Conservation (phyloP, 2,329 filamentous ascomycete genomes). For the Sphaerostilbella broomeana region DNA sequence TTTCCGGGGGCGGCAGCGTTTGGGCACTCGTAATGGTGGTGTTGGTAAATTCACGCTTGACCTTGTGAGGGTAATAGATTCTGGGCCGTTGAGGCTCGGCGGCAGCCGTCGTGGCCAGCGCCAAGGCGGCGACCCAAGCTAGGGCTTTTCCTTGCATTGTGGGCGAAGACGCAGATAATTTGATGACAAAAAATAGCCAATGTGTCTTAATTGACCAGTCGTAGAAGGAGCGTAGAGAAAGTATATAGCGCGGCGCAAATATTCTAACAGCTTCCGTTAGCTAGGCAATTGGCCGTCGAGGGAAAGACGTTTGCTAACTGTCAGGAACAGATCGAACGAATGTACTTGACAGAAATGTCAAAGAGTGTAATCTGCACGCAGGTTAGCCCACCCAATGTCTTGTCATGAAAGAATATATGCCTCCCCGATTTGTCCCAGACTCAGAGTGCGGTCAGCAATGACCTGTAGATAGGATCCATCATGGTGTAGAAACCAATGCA, state of each 20-base stretch:
- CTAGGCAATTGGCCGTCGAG: background rate
- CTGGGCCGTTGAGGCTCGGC: slow-evolving; percentile 41
- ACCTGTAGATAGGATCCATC: too few species aligned
- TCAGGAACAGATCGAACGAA: slow-evolving; percentile 47
- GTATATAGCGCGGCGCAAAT: slow-evolving; percentile 9
- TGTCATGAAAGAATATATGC: too few species aligned
- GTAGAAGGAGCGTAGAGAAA: slow-evolving; percentile 7
- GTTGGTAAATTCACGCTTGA: slow-evolving; percentile 46
- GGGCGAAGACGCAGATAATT: slow-evolving; percentile 8
- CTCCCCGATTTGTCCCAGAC: too few species aligned
- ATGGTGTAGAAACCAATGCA: too few species aligned
- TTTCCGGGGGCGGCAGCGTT: slow-evolving; percentile 8
- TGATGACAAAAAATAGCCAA: slow-evolving; percentile 17
- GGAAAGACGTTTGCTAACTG: slow-evolving; percentile 26
- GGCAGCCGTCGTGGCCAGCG: slow-evolving; percentile 40
- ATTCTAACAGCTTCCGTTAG: slow-evolving; percentile 5
- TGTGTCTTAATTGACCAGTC: slow-evolving; percentile 14
- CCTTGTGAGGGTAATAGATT: slow-evolving; percentile 52
- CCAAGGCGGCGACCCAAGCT: slow-evolving; percentile 43
- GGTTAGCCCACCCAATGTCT: too few species aligned
- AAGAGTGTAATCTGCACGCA: slow-evolving; percentile 37
- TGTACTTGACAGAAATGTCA: slow-evolving; percentile 53
- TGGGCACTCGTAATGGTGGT: slow-evolving; percentile 30
- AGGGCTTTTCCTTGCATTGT: slow-evolving; percentile 45
- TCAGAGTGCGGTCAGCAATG: too few species aligned